Evolutionary conservation across 2,329 filamentous ascomycete genomes (phyloP), one percentile per base, ranked within the genome.

Genomic region (Nothopassalora personata): DNA sequence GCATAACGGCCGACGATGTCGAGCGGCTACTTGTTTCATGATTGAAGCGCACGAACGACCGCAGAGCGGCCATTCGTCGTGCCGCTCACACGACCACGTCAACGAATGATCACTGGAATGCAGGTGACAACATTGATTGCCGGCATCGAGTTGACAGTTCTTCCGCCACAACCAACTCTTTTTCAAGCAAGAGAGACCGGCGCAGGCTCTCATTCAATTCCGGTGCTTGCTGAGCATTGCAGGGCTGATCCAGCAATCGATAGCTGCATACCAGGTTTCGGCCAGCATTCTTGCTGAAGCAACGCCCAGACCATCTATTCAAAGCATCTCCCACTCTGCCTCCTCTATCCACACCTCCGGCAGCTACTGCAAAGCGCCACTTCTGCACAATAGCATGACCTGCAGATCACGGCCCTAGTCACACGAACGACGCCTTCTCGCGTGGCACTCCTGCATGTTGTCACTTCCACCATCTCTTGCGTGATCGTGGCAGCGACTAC

Each of bases 391-490:
- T 39, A 51, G 28, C 56, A 56, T 61, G 60, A 59, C 39, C 52
- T 51, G 45, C 53, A 51, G 45, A 28, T 56, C 57, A 30, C 51
- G 36, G 36, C 28, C 46, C 54, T 52, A 55, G 55, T 46, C 15
- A 27, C 2, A 13, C 27, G 30, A 51, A 31, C 55, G 55, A 19
- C 39, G 39, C n/a, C 45, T 46, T 48, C 51, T 49, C 56, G 55
- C 58, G 54, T 58, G 56, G 59, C 23, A 47, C 47, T 61, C 54
- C 54, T 55, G 45, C 51, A 61, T 61, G 59, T 53, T 58, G 55
- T 56, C 56, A 56, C 49, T 18, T 34, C 31, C 45, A 31, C 52
- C 36, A 39, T 48, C 54, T 51, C 56, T 61, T 61, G 56, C 59
- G 59, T 61, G 59, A 58, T 61, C 47, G 53, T 53, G 33, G 30